These are phyloP conservation scores for Centella asiatica DNA, from an alignment of 129 eudicot species.

Conservation along the genomic window DNA sequence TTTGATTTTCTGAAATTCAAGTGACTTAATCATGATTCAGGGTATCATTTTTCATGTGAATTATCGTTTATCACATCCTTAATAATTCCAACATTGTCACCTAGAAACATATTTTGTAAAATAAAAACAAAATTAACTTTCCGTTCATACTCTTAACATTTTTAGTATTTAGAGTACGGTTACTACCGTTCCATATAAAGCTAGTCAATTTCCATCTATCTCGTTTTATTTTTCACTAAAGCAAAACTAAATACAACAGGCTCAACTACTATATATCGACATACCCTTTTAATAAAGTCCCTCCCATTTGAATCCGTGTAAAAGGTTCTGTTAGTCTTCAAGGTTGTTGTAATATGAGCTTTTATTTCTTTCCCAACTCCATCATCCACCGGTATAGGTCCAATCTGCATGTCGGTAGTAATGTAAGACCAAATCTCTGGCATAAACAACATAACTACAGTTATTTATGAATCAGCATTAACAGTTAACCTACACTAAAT, in stretches of 20 bases:
- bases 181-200: background rate
- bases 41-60: too few species aligned
- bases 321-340: constrained; percentile 70
- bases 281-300: constrained; percentile 91
- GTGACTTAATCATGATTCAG: too few species aligned
- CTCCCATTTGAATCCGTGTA: constrained; percentile 94
- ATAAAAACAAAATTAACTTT: background rate
- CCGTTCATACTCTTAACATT: background rate
- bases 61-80: too few species aligned
- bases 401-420: constrained; percentile 46
- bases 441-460: background rate
- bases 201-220: background rate
- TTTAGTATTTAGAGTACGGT: too few species aligned
- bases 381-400: constrained; percentile 91
- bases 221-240: background rate
- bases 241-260: background rate
- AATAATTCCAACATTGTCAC: constrained; percentile 3
- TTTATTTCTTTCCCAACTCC: constrained; percentile 85
- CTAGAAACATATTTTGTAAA: constrained; percentile 1
- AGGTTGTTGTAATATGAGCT: constrained; percentile 54
- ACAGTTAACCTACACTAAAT: constrained; percentile 54
- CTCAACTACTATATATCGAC: background rate
- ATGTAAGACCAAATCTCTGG: background rate
- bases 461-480: constrained; percentile 7
- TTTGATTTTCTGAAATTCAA: too few species aligned